phyloP scores from a whole-genome alignment of 768 basidiomycete genomes.

The Boletellus emodensis region DNA sequence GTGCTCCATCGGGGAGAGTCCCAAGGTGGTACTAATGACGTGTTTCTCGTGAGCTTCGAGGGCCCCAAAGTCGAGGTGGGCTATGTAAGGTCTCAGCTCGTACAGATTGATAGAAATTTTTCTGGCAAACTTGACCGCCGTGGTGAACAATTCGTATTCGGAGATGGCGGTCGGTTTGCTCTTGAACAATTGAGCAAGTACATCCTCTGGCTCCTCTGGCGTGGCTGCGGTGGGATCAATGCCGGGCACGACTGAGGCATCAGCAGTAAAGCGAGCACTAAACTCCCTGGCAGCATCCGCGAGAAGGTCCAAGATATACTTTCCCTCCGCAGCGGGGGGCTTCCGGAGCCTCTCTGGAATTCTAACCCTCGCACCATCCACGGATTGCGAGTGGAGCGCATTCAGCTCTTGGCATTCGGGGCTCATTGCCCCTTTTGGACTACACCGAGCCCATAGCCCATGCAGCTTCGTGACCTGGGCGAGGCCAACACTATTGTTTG shows the following conservation, averaged over 20 bases:
- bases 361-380: conserved; percentile 56
- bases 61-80: conserved; percentile 55
- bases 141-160: conserved; percentile 57
- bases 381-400: conserved; percentile 65
- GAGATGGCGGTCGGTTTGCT: conserved; percentile 52
- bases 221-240: conserved; percentile 22
- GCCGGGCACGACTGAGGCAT: conserved; percentile 12
- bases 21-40: conserved; percentile 42
- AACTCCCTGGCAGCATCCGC: conserved; percentile 45
- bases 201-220: conserved; percentile 37
- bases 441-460: conserved; percentile 54
- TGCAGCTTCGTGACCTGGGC: conserved; percentile 56
- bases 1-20: conserved; percentile 38
- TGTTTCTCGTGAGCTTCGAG: conserved; percentile 52
- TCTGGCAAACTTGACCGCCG: conserved; percentile 44
- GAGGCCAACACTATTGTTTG: conserved; percentile 45
- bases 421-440: conserved; percentile 54
- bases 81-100: conserved; percentile 38
- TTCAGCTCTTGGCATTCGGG: conserved; percentile 69
- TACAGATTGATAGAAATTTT: conserved; percentile 40
- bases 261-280: conserved; percentile 37
- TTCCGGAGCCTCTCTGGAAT: conserved; percentile 35
- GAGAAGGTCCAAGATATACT: conserved; percentile 53
- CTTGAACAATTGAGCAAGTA: conserved; percentile 45
- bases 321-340: conserved; percentile 39